Percentiles rank a stretch among this genome's conserved stretches.
These are phyloP conservation scores for Decorospora gaudefroyi DNA, from an alignment of 2,329 filamentous ascomycete genomes.

Conservation along the genomic window DNA sequence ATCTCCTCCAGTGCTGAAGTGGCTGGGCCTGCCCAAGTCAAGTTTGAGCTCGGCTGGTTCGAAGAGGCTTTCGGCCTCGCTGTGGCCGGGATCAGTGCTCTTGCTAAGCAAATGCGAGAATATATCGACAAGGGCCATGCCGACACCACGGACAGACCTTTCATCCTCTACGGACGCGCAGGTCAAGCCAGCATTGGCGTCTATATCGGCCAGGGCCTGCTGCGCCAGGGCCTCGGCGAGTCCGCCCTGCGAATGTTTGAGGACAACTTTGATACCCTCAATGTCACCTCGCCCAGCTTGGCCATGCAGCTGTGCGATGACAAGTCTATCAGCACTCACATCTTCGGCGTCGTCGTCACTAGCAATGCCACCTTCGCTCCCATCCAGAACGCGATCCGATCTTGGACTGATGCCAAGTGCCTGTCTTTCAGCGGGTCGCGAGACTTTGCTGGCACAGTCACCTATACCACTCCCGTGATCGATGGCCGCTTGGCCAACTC, in stretches of 20 bases:
- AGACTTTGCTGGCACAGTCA: not conserved
- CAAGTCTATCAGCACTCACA: not conserved
- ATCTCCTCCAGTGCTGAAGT: no score
- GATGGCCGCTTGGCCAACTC: not conserved
- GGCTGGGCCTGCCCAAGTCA: not conserved
- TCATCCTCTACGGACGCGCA: not conserved
- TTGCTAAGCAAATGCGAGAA: not conserved
- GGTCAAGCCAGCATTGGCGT: constrained; percentile 1
- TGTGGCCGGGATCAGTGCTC: not conserved
- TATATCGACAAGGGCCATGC: not conserved
- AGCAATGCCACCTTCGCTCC: not conserved
- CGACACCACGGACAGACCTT: not conserved
- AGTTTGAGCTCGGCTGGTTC: not conserved
- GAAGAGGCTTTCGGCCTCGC: not conserved
- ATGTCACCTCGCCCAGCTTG: constrained; percentile 1
- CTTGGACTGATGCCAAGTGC: not conserved
- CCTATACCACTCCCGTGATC: not conserved
- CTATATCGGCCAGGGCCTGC: constrained; percentile 1
- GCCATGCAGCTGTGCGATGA: constrained; percentile 1
- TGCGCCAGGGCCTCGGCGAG: not conserved
- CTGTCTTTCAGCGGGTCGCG: not conserved
- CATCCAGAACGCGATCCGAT: not conserved
- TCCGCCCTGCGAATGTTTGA: constrained; percentile 1
- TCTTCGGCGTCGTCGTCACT: not conserved
- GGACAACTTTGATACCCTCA: constrained; percentile 1